These are phyloP conservation scores for Myotisia sp. DNA, from an alignment of 2,329 filamentous ascomycete genomes.

Conservation along the genomic window DNA sequence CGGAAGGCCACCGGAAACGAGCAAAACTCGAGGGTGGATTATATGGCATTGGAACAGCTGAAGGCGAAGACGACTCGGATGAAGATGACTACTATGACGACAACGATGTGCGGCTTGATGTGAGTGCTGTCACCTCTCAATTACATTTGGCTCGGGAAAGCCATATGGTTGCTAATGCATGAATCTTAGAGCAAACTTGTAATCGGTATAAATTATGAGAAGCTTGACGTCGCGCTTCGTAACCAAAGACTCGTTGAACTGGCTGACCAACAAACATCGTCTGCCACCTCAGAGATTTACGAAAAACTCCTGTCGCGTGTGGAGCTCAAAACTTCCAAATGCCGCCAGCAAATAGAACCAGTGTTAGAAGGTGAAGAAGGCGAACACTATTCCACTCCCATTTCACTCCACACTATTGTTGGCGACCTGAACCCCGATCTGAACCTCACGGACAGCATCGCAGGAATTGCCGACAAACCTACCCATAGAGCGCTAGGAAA, in stretches of 20 bases:
- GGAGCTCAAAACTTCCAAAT: slow-evolving; percentile 54
- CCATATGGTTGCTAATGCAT: slow-evolving; percentile 5
- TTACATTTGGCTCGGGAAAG: not conserved
- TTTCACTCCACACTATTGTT: slow-evolving; percentile 23
- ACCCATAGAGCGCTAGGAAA: slow-evolving; percentile 13
- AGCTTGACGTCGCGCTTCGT: slow-evolving; percentile 67
- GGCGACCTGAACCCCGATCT: slow-evolving; percentile 25
- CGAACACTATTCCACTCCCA: slow-evolving; percentile 25
- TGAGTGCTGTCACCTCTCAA: slow-evolving; percentile 14
- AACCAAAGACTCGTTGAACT: slow-evolving; percentile 64
- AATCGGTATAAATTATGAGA: slow-evolving; percentile 70
- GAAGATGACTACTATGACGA: slow-evolving; percentile 26
- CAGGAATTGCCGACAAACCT: slow-evolving; percentile 20
- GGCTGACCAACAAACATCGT: slow-evolving; percentile 55
- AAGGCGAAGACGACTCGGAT: slow-evolving; percentile 17
- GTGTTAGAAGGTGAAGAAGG: slow-evolving; percentile 29
- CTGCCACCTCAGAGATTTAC: slow-evolving; percentile 65
- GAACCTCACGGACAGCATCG: slow-evolving; percentile 25
- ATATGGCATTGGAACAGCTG: slow-evolving; percentile 19
- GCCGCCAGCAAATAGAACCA: slow-evolving; percentile 36
- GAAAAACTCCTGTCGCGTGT: slow-evolving; percentile 55
- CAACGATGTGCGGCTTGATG: slow-evolving; percentile 22
- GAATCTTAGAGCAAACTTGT: slow-evolving; percentile 50
- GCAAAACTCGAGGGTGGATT: slow-evolving; percentile 8
- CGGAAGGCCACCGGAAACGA: slow-evolving; percentile 11